Conservation (phyloP, 1,284 basidiomycete genomes). For the Anthracocystis walkeri region DNA sequence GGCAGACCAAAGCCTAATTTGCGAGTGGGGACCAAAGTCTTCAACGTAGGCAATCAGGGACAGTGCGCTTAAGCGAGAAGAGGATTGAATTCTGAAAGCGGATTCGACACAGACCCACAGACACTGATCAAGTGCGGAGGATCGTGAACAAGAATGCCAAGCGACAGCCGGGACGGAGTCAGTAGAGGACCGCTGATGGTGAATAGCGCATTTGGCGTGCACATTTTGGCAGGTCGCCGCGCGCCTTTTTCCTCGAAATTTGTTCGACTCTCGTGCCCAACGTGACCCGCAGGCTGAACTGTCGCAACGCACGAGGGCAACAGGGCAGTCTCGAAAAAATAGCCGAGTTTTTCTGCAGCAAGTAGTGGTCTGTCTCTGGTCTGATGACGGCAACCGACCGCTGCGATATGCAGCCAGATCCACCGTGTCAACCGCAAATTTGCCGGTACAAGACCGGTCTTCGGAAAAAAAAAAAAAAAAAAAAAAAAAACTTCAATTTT, state of each 20-base stretch:
- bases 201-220: slow-evolving; percentile 18
- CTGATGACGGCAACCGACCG: slow-evolving; percentile 26
- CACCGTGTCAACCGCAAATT: not conserved
- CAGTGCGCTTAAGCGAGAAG: slow-evolving; percentile 12
- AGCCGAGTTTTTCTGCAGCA: slow-evolving; percentile 5
- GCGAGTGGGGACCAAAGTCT: slow-evolving; percentile 13
- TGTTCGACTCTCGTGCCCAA: slow-evolving; percentile 13
- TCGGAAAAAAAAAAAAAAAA: slow-evolving; percentile 1
- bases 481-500: slow-evolving; percentile 1
- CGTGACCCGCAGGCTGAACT: not conserved
- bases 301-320: slow-evolving; percentile 5
- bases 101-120: not conserved
- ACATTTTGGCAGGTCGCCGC: slow-evolving; percentile 30
- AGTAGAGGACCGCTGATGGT: slow-evolving; percentile 27
- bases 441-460: slow-evolving; percentile 19
- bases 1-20: slow-evolving; percentile 22
- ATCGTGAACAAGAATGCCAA: slow-evolving; percentile 8
- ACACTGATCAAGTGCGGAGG: slow-evolving; percentile 27
- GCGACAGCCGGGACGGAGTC: slow-evolving; percentile 35
- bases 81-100: not conserved
- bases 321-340: not conserved
- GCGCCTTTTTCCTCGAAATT: not conserved
- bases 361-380: not conserved
- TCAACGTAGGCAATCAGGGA: slow-evolving; percentile 9
- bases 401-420: not conserved